Evolutionary conservation across 192 early-diverging fungal genomes (phyloP).

Genomic region (Umbelopsis vinacea): DNA sequence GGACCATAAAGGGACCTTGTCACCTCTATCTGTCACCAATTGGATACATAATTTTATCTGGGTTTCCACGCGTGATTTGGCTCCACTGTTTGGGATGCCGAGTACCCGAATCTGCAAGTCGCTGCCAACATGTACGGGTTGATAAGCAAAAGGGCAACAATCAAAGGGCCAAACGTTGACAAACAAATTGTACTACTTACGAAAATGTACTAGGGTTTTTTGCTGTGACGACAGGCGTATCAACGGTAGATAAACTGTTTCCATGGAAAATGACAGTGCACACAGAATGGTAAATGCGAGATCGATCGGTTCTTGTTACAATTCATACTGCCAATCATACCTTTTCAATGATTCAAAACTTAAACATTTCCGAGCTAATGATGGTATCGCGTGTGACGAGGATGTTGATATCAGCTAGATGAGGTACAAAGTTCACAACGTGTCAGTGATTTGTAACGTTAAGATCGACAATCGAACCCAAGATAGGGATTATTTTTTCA

Average conservation of each 20-base stretch:
- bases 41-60: constrained; percentile 93
- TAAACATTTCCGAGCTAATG: constrained; percentile 16
- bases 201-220: neutral
- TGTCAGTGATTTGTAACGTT: neutral
- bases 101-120: constrained; percentile 39
- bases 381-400: constrained; percentile 7
- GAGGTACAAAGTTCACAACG: neutral
- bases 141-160: neutral
- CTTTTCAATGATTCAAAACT: constrained; percentile 14
- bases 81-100: constrained; percentile 59
- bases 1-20: constrained; percentile 77
- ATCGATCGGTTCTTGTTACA: neutral
- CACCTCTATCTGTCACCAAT: constrained; percentile 70
- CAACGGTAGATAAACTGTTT: neutral
- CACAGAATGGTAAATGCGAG: neutral
- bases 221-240: neutral
- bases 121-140: neutral
- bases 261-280: neutral
- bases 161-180: neutral
- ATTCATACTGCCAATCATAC: neutral
- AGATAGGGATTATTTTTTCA: too few species aligned
- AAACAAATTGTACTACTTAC: constrained; percentile 4
- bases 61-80: constrained; percentile 92
- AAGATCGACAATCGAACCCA: neutral
- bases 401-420: constrained; percentile 14